Percentiles rank a stretch among this genome's conserved stretches.
Evolutionary conservation across 495 filamentous ascomycete species (phyloP).

Genomic region (Talaromyces ruber): DNA sequence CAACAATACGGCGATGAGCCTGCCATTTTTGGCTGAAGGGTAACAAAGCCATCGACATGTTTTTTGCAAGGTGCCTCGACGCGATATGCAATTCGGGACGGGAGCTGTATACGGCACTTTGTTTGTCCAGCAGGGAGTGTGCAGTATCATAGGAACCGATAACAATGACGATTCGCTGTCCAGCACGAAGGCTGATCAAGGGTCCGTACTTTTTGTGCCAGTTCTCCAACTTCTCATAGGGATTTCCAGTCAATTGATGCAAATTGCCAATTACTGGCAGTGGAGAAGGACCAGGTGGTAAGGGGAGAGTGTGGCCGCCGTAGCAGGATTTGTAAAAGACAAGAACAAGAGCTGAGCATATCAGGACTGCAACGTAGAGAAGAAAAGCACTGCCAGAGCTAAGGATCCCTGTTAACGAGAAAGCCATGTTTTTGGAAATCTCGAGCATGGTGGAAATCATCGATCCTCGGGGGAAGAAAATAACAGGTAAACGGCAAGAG

Average conservation of each 20-base stretch:
- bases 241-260: constrained; percentile 37
- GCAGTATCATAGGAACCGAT: constrained; percentile 50
- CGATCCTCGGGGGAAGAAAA: neutral
- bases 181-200: constrained; percentile 51
- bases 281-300: constrained; percentile 18
- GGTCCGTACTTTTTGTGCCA: constrained; percentile 57
- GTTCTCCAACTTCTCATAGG: constrained; percentile 47
- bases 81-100: constrained; percentile 29
- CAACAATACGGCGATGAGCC: constrained; percentile 22
- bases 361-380: neutral
- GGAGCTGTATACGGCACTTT: constrained; percentile 52
- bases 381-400: neutral
- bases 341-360: neutral
- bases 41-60: constrained; percentile 32
- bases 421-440: neutral
- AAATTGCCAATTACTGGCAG: constrained; percentile 49
- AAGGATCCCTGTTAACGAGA: neutral
- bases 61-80: too few species aligned
- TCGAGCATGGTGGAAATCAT: neutral
- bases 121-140: constrained; percentile 50
- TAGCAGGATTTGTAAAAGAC: neutral
- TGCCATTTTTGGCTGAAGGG: constrained; percentile 32
- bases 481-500: neutral
- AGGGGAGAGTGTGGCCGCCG: neutral
- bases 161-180: constrained; percentile 48